Evolutionary conservation across 2,329 filamentous ascomycete genomes (phyloP).

Genomic region (Aspergillus brunneoviolaceus): DNA sequence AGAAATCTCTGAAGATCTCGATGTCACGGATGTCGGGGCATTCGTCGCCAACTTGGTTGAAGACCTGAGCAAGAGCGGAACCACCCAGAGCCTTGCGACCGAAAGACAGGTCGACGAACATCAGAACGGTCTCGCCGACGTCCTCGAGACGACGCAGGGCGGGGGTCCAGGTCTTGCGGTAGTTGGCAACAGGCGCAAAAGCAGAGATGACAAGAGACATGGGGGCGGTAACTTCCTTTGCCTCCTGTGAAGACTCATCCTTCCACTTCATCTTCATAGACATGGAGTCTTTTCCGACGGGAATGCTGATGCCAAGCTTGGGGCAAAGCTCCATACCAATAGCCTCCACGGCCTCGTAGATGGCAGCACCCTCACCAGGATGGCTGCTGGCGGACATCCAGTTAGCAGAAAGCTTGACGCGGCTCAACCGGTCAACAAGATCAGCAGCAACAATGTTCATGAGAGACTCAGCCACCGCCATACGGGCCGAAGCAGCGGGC

Average conservation of each 20-base stretch:
- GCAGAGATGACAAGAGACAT: slow-evolving; percentile 89
- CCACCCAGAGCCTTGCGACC: slow-evolving; percentile 82
- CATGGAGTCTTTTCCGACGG: slow-evolving; percentile 96
- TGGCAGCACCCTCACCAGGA: slow-evolving; percentile 83
- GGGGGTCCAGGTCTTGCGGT: slow-evolving; percentile 89
- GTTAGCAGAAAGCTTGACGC: slow-evolving; percentile 88
- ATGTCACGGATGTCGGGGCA: slow-evolving; percentile 82
- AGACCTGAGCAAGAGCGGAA: slow-evolving; percentile 85
- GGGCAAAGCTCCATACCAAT: slow-evolving; percentile 92
- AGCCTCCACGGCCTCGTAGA: slow-evolving; percentile 91
- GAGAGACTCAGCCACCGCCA: slow-evolving; percentile 92
- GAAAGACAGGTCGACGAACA: slow-evolving; percentile 86
- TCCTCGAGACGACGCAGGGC: slow-evolving; percentile 79
- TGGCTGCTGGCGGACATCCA: slow-evolving; percentile 99
- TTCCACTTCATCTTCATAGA: slow-evolving; percentile 99
- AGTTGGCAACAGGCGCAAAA: slow-evolving; percentile 79
- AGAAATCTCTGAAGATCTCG: slow-evolving; percentile 82
- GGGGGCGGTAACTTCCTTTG: slow-evolving; percentile 86
- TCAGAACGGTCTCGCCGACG: slow-evolving; percentile 81
- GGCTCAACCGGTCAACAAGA: slow-evolving; percentile 68
- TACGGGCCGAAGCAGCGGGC: slow-evolving; percentile 83
- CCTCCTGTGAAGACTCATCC: slow-evolving; percentile 63
- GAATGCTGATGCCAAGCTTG: slow-evolving; percentile 85
- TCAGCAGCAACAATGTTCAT: slow-evolving; percentile 88
- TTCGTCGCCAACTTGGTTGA: slow-evolving; percentile 80